Conservation (phyloP, 2,329 filamentous ascomycete genomes). For the Fusarium bulbicola region DNA sequence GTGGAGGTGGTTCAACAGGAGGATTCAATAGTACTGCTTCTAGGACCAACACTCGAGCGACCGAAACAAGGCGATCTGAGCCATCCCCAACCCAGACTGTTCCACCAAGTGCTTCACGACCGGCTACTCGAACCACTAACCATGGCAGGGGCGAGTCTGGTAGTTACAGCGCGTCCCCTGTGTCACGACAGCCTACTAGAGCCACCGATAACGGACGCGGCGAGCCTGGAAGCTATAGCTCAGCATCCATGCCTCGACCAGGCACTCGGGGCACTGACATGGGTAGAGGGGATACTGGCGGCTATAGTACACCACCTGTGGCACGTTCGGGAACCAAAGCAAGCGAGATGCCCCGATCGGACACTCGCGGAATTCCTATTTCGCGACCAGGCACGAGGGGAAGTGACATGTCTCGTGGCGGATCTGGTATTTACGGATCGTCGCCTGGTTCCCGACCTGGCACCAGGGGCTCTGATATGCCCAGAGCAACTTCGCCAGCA, state of each 20-base stretch:
- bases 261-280: slow-evolving; percentile 38
- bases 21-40: slow-evolving; percentile 43
- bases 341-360: slow-evolving; percentile 34
- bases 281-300: slow-evolving; percentile 42
- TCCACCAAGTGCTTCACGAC: slow-evolving; percentile 23
- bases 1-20: slow-evolving; percentile 46
- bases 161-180: slow-evolving; percentile 45
- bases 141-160: slow-evolving; percentile 33
- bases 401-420: slow-evolving; percentile 42
- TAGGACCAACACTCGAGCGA: slow-evolving; percentile 29
- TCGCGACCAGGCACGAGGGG: slow-evolving; percentile 55
- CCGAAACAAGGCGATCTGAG: slow-evolving; percentile 32
- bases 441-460: slow-evolving; percentile 62
- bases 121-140: slow-evolving; percentile 21
- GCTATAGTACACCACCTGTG: slow-evolving; percentile 35
- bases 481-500: slow-evolving; percentile 72
- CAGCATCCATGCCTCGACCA: slow-evolving; percentile 37
- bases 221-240: slow-evolving; percentile 44
- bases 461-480: slow-evolving; percentile 67
- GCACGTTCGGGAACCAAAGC: slow-evolving; percentile 36
- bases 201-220: slow-evolving; percentile 22
- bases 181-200: slow-evolving; percentile 50
- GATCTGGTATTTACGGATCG: slow-evolving; percentile 43
- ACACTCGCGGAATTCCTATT: slow-evolving; percentile 46
- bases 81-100: slow-evolving; percentile 23